These are phyloP conservation scores for Solanum peruvianum DNA, from an alignment of 257 asterid species.

Conservation along the genomic window DNA sequence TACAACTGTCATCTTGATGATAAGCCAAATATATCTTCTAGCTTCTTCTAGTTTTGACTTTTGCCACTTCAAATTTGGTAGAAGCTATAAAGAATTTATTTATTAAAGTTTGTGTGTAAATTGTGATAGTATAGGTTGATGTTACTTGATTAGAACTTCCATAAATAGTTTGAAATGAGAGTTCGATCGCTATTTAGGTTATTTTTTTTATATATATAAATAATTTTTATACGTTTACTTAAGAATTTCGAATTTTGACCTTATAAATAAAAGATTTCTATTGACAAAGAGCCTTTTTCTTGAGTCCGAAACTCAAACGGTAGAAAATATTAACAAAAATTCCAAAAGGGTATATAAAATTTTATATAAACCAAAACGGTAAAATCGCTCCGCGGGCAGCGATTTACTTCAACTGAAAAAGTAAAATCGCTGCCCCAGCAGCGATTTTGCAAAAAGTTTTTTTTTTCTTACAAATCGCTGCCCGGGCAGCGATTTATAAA, in stretches of 20 bases:
- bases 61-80: neutral
- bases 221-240: neutral
- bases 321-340: no score
- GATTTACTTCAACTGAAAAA: no score
- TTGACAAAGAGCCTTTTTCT: neutral
- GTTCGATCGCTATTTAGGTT: neutral
- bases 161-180: neutral
- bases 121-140: neutral
- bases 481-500: no score
- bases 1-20: constrained; percentile 6
- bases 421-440: no score
- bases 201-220: no score
- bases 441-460: no score
- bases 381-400: no score
- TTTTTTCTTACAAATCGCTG: no score
- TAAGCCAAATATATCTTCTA: neutral
- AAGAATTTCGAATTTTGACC: neutral
- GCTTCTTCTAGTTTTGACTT: neutral
- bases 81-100: neutral
- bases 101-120: neutral
- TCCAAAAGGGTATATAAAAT: no score
- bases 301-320: no score
- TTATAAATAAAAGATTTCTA: rapidly evolving
- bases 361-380: no score
- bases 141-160: neutral